Conservation (phyloP, 129 eudicot species). For the Escallonia rubra region DNA sequence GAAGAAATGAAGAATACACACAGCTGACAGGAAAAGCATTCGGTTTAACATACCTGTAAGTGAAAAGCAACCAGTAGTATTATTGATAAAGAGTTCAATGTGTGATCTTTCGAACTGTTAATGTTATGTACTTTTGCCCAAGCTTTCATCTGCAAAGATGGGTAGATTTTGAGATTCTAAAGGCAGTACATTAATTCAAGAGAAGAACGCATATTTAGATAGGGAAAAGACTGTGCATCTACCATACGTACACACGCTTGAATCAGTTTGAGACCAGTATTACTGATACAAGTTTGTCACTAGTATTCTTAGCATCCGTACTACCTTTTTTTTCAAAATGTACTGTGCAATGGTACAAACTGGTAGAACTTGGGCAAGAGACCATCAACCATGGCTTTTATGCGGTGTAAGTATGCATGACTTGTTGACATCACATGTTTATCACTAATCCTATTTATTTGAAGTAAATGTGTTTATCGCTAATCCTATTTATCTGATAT, state of each 20-base stretch:
- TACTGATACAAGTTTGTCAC: too few species aligned
- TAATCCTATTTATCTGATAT: too few species aligned
- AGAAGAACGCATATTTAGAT: not conserved
- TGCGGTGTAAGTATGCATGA: too few species aligned
- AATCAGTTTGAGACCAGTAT: too few species aligned
- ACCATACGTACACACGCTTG: not conserved
- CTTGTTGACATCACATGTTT: too few species aligned
- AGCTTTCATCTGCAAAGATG: slow-evolving; percentile 62
- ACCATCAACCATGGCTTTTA: too few species aligned
- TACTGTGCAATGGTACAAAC: too few species aligned
- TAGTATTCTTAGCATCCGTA: too few species aligned
- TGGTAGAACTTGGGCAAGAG: too few species aligned
- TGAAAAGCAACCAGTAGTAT: slow-evolving; percentile 63
- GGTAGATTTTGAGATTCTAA: slow-evolving; percentile 8
- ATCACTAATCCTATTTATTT: too few species aligned
- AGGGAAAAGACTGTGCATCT: not conserved
- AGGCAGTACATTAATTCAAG: not conserved
- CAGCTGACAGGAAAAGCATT: not conserved
- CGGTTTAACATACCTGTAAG: slow-evolving; percentile 46
- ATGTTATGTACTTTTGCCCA: slow-evolving; percentile 89
- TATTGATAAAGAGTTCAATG: slow-evolving; percentile 68
- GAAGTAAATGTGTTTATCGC: too few species aligned
- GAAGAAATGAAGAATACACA: not conserved
- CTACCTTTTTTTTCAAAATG: too few species aligned
- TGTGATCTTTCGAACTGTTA: slow-evolving; percentile 73